Conservation (phyloP, 1,284 basidiomycete species). For the Tylopilus orsonianus region DNA sequence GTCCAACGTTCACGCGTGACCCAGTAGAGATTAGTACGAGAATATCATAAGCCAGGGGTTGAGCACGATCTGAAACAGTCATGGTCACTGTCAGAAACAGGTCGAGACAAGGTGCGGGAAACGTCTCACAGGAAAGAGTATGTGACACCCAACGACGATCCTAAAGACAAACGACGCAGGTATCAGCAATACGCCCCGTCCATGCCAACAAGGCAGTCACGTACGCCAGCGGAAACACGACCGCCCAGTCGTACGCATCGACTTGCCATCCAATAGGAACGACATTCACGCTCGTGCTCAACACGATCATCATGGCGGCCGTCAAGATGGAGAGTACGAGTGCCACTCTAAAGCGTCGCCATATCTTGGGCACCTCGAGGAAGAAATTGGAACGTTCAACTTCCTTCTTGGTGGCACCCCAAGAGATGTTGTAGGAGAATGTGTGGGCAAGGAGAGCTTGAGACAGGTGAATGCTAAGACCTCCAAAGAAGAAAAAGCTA, state of each 20-base stretch:
- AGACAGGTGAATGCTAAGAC: slow-evolving; percentile 71
- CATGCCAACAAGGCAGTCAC: slow-evolving; percentile 31
- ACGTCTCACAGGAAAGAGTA: slow-evolving; percentile 62
- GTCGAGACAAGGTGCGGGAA: neutral
- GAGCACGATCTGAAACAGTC: slow-evolving; percentile 54
- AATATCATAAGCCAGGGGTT: slow-evolving; percentile 82
- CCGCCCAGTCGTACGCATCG: slow-evolving; percentile 50
- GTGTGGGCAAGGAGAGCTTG: slow-evolving; percentile 75
- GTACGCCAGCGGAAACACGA: slow-evolving; percentile 64
- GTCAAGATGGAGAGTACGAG: slow-evolving; percentile 53
- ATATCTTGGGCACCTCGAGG: slow-evolving; percentile 80
- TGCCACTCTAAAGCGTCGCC: slow-evolving; percentile 56
- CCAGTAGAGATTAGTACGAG: slow-evolving; percentile 65
- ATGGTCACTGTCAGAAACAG: neutral
- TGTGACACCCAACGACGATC: slow-evolving; percentile 58
- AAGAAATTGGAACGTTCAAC: slow-evolving; percentile 85
- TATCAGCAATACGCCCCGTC: no score
- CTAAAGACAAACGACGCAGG: slow-evolving; percentile 28
- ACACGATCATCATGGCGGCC: slow-evolving; percentile 53
- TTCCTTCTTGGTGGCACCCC: slow-evolving; percentile 81
- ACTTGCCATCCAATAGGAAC: slow-evolving; percentile 67
- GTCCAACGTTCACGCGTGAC: neutral
- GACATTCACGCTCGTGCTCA: slow-evolving; percentile 42
- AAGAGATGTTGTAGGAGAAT: slow-evolving; percentile 83
- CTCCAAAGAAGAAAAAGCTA: slow-evolving; percentile 86